Evolutionary conservation across 495 filamentous ascomycete species (phyloP).

Genomic region (Talaromyces trachyspermus): DNA sequence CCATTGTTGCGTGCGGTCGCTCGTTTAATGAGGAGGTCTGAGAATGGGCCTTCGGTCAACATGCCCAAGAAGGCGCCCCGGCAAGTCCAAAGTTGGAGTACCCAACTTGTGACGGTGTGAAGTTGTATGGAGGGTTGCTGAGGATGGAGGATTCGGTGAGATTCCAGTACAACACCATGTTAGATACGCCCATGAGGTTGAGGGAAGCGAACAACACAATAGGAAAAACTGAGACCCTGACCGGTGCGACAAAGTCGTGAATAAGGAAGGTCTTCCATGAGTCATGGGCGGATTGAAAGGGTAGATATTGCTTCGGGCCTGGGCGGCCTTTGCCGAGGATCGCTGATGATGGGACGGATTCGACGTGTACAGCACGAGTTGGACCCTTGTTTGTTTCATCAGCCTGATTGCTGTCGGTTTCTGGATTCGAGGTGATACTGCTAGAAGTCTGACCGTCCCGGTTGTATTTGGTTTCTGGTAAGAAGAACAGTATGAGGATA

Average conservation of each 20-base stretch:
- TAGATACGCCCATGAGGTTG: constrained; percentile 41
- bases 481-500: constrained; percentile 38
- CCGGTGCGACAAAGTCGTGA: constrained; percentile 37
- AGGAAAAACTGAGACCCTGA: constrained; percentile 46
- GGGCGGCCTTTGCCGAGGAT: constrained; percentile 35
- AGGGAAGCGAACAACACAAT: constrained; percentile 47
- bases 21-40: constrained; percentile 45
- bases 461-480: constrained; percentile 48
- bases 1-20: constrained; percentile 44
- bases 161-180: constrained; percentile 48
- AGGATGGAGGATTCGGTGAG: constrained; percentile 48
- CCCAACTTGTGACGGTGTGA: constrained; percentile 36
- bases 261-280: constrained; percentile 26
- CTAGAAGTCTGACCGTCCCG: constrained; percentile 10
- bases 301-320: constrained; percentile 33
- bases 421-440: constrained; percentile 16
- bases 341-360: too few relatives aligned
- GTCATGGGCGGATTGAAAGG: constrained; percentile 34
- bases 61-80: constrained; percentile 41
- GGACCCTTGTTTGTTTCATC: background rate
- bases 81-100: constrained; percentile 33
- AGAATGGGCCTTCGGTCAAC: constrained; percentile 44
- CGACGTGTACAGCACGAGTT: too few relatives aligned
- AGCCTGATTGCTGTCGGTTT: constrained; percentile 3
- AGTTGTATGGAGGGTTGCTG: constrained; percentile 44